Evolutionary conservation across 805 yeast genomes (phyloP), one percentile per base, ranked within the genome.

Genomic region (Saccharomycodes ludwigii): DNA sequence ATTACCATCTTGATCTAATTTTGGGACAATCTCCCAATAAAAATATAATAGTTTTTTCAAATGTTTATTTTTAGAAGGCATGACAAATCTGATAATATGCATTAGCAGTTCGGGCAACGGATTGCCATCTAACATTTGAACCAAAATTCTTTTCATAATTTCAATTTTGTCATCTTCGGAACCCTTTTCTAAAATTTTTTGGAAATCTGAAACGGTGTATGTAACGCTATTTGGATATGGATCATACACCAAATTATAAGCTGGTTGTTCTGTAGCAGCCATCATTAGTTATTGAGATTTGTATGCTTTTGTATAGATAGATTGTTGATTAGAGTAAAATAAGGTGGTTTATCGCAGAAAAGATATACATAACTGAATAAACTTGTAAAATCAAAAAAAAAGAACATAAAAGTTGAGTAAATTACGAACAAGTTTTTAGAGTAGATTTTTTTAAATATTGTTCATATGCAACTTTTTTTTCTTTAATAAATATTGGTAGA

Each of bases 1-100:
- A 56, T 83, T 84, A 4, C 97, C 97, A 32, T 79, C 79, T 22
- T 68, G 65, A 46, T 84, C 94, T 42, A 79, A 65, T 59, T 93
- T 93, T 34, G 95, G 93, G 52, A 95, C 93, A 35, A 88, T 83
- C 58, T 91, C 99, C 97, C 97, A 91, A 64, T 91, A 91, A 48
- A 84, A 82, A 50, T 88, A 91, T 41, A 93, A 65, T 52, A 91
- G 66, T 58, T 86, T 91, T 67, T 91, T 91, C 58, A 93, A 72
- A 47, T 76, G 81, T 59, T 91, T 93, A 59, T 77, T 74, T 49
- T 68, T 81, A 12, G 95, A 82, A 11, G 99, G 98, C 96, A 91
- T 85, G 36, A 93, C 88, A 50, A 83, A 93, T 50, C 98, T 76
- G 49, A 91, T 88, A 44, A 91, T 82, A 54, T 86, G 95, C 98